Evolutionary conservation across 2,329 filamentous ascomycete genomes (phyloP).

Genomic region (Parastagonospora avenae): DNA sequence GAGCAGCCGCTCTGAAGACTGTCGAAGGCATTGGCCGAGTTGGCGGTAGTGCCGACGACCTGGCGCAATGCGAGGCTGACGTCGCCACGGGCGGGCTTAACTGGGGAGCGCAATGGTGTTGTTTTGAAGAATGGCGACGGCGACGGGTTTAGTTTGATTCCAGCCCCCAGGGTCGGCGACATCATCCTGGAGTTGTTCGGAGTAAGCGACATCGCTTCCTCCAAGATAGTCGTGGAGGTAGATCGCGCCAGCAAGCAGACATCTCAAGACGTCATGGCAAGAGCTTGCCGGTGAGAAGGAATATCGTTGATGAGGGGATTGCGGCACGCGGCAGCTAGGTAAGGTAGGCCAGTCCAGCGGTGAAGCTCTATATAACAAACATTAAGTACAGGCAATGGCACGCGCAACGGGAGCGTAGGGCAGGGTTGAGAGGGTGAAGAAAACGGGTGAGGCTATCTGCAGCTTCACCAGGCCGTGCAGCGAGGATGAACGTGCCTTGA

Average conservation of each 20-base stretch:
- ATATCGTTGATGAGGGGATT: slow-evolving; percentile 25
- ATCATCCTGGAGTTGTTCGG: slow-evolving; percentile 50
- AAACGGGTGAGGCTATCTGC: slow-evolving; percentile 8
- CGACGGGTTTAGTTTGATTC: slow-evolving; percentile 66
- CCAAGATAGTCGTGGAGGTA: slow-evolving; percentile 32
- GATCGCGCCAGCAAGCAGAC: slow-evolving; percentile 27
- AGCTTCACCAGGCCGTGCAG: slow-evolving; percentile 11
- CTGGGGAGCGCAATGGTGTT: slow-evolving; percentile 67
- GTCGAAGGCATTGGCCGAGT: slow-evolving; percentile 84
- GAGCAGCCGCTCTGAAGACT: slow-evolving; percentile 69
- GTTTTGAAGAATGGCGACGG: slow-evolving; percentile 66
- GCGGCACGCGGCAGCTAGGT: slow-evolving; percentile 15
- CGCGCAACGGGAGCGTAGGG: slow-evolving; percentile 1
- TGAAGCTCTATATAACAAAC: slow-evolving; percentile 3
- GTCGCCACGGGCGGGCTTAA: slow-evolving; percentile 54
- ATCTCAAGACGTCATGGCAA: slow-evolving; percentile 38
- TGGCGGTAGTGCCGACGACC: slow-evolving; percentile 90
- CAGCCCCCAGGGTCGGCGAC: slow-evolving; percentile 43
- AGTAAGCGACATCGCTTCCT: slow-evolving; percentile 47
- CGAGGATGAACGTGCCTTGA: slow-evolving; percentile 10
- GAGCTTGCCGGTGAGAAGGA: slow-evolving; percentile 19
- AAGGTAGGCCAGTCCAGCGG: slow-evolving; percentile 5
- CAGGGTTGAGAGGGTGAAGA: slow-evolving; percentile 2
- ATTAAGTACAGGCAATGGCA: slow-evolving; percentile 8
- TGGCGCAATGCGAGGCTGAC: slow-evolving; percentile 72